Evolutionary conservation across 805 yeast species (phyloP), one percentile per base, ranked within the genome.

Genomic region (Saccharomyces kudriavzevii): DNA sequence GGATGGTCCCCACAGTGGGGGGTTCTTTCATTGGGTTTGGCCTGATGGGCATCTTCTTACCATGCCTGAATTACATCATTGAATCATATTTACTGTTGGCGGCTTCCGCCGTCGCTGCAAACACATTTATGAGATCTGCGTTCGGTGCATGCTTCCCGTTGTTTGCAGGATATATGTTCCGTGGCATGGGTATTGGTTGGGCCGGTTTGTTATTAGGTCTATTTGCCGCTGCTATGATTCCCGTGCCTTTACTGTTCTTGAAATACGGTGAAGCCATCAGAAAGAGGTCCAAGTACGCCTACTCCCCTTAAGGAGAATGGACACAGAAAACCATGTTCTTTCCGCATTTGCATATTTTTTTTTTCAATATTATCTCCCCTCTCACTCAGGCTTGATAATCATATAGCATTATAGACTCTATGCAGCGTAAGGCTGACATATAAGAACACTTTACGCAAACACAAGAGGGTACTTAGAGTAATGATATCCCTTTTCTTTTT

Each of bases 31-130:
- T 81, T 40, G 91, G 90, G 11, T 80, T 78, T 57, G 95, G 92
- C 40, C 70, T 86, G 54, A 73, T 85, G 57, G 75, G 82, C 46
- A 81, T 87, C 53, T 87, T 87, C 74, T 72, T 84, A 58, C 81
- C 89, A 10, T 78, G 85, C 27, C 68, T 87, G 61, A 87, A 83
- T 69, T 87, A 87, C 68, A 75, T 87, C 64, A 76, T 87, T 60
- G 95, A 87, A 67, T 74, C 83, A 27, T 87, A 87, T 66, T 73
- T 85, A 56, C 60, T 79, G 51, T 79, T 83, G 64, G 89, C 94
- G 1, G 95, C 95, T 5, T 84, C 91, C 26, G 92, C 89, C 2
- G 70, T 85, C 55, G 88, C 90, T 2, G 89, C 81, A 8, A 85
- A 85, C 66, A 81, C 91, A 0, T 77, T 87, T 62, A 67, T 86